Conservation (phyloP, 2,329 filamentous ascomycete species). For the Pyrenochaeta sp. region DNA sequence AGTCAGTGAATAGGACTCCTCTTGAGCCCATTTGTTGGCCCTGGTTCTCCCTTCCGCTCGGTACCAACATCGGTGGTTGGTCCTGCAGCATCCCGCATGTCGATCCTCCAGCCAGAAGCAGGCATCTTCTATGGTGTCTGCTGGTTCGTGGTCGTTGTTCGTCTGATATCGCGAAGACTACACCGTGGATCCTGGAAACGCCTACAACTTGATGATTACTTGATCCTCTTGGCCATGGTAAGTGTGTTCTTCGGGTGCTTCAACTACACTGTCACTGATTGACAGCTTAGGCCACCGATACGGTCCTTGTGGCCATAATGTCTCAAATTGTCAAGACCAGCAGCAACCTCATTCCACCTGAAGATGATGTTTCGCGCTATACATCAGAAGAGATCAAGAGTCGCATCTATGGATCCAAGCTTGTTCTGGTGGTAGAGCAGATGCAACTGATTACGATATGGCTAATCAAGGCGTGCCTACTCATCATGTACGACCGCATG, state of each 20-base stretch:
- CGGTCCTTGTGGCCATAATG: conserved; percentile 44
- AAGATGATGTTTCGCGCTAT: conserved; percentile 40
- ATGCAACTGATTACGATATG: conserved; percentile 62
- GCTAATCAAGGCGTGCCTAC: conserved; percentile 62
- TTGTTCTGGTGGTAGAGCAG: conserved; percentile 63
- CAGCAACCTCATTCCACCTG: conserved; percentile 48
- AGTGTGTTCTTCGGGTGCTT: neutral
- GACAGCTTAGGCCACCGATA: conserved; percentile 37
- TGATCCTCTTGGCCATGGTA: conserved; percentile 49
- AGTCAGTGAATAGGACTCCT: conserved; percentile 3
- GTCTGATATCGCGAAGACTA: conserved; percentile 40
- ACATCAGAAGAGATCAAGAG: conserved; percentile 48
- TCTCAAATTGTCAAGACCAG: conserved; percentile 40
- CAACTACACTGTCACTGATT: conserved; percentile 8
- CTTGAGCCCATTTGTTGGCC: conserved; percentile 1
- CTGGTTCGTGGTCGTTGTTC: conserved; percentile 42
- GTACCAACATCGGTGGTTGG: conserved; percentile 9
- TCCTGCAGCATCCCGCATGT: conserved; percentile 26
- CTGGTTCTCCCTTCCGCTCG: conserved; percentile 1
- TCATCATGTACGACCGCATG: conserved; percentile 63
- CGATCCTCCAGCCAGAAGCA: conserved; percentile 43
- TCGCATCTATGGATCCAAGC: conserved; percentile 63
- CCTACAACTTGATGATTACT: conserved; percentile 47
- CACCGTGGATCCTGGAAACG: conserved; percentile 42
- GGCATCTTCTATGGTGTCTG: conserved; percentile 45